These are phyloP conservation scores for Corniculantispora saksenae DNA, from an alignment of 2,329 filamentous ascomycete genomes.

Conservation along the genomic window DNA sequence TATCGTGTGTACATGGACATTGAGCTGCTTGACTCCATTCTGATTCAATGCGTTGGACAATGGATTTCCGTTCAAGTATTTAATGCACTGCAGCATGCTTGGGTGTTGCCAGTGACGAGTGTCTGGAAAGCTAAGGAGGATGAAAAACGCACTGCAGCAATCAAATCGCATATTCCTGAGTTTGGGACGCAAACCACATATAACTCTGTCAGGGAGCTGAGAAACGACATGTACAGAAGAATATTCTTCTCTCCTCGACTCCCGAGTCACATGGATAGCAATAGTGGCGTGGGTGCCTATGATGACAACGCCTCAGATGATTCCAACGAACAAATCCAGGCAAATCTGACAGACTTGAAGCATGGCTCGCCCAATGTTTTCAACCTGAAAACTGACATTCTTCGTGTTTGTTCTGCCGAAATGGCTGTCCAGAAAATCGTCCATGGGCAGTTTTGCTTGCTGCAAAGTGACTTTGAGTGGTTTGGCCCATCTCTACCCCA, in stretches of 20 bases:
- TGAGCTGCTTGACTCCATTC: slow-evolving; percentile 47
- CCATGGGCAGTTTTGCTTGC: slow-evolving; percentile 29
- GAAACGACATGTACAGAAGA: neutral
- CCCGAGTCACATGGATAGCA: slow-evolving; percentile 41
- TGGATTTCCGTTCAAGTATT: slow-evolving; percentile 17
- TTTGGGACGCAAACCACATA: neutral
- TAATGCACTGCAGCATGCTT: neutral
- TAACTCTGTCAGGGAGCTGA: neutral
- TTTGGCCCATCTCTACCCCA: slow-evolving; percentile 61
- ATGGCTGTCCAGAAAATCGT: slow-evolving; percentile 13
- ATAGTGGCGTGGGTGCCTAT: slow-evolving; percentile 26
- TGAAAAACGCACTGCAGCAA: neutral
- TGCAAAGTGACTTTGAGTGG: slow-evolving; percentile 60
- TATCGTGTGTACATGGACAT: slow-evolving; percentile 59
- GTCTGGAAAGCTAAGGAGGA: slow-evolving; percentile 9
- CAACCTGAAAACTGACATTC: slow-evolving; percentile 13
- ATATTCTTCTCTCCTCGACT: slow-evolving; percentile 36
- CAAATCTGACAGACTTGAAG: slow-evolving; percentile 19
- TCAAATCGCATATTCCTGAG: slow-evolving; percentile 2
- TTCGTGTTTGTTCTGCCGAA: slow-evolving; percentile 16
- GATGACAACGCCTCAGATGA: slow-evolving; percentile 40
- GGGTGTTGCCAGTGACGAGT: neutral
- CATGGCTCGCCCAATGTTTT: neutral
- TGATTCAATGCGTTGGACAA: slow-evolving; percentile 43
- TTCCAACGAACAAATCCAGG: slow-evolving; percentile 31